Percentiles rank a stretch among this genome's conserved stretches.
Evolutionary conservation across 306 rosid genomes (phyloP).

Genomic region (Cicer pinnatifidum): DNA sequence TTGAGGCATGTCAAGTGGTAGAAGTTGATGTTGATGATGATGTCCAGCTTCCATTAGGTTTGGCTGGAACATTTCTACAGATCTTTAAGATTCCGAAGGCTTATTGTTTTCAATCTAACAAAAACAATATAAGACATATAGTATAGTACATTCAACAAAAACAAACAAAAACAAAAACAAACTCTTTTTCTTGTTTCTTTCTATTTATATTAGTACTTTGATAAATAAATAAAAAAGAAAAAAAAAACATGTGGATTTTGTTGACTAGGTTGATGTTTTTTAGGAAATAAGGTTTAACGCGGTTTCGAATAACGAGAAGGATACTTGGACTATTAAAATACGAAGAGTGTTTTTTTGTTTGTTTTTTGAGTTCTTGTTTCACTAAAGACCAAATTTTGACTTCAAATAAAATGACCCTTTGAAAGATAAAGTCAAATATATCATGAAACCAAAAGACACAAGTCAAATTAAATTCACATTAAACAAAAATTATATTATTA

Average conservation of each 20-base stretch:
- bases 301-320: constrained; percentile 63
- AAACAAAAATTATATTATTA: not conserved
- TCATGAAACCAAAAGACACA: constrained; percentile 13
- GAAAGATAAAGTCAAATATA: constrained; percentile 35
- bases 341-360: not conserved
- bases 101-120: constrained; percentile 77
- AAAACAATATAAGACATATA: constrained; percentile 39
- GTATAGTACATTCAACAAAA: not conserved
- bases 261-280: constrained; percentile 42
- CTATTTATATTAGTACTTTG: not conserved
- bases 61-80: constrained; percentile 81
- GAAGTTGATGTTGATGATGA: constrained; percentile 50
- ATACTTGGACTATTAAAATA: constrained; percentile 44
- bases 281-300: constrained; percentile 47
- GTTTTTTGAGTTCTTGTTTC: not conserved
- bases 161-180: not conserved
- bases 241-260: constrained; percentile 37
- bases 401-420: not conserved
- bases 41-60: constrained; percentile 74
- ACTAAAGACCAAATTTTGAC: constrained; percentile 40
- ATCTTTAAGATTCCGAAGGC: constrained; percentile 77
- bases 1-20: constrained; percentile 66
- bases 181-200: not conserved
- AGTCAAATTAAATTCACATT: constrained; percentile 40
- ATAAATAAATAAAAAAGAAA: not conserved